phyloP scores from a whole-genome alignment of 2,329 filamentous ascomycete genomes.

The Cladophialophora yegresii region DNA sequence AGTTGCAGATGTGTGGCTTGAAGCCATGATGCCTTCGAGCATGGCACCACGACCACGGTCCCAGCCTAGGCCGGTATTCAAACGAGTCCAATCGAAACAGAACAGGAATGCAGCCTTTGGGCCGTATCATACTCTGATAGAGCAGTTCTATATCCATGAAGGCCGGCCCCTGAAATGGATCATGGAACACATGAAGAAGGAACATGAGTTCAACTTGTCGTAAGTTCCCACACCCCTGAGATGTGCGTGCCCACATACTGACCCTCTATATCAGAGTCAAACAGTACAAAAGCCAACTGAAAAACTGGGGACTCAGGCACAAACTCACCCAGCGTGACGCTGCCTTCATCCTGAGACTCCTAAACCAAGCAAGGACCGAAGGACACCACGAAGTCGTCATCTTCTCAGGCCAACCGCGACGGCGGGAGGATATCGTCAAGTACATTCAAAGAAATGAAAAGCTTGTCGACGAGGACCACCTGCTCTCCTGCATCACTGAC shows the following conservation, averaged over 20 bases:
- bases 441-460: constrained; percentile 26
- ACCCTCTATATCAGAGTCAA: constrained; percentile 16
- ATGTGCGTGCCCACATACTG: constrained; percentile 2
- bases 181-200: constrained; percentile 18
- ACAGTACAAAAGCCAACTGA: constrained; percentile 28
- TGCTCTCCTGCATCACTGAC: constrained; percentile 22
- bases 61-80: constrained; percentile 12
- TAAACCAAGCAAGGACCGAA: constrained; percentile 18
- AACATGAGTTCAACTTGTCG: constrained; percentile 20
- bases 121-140: constrained; percentile 15
- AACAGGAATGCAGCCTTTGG: constrained; percentile 9
- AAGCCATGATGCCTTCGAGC: constrained; percentile 10
- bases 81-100: constrained; percentile 20
- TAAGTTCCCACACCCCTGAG: constrained; percentile 12
- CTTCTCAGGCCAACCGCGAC: constrained; percentile 17
- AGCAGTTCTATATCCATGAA: constrained; percentile 20
- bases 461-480: constrained; percentile 17
- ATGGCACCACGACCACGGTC: constrained; percentile 8
- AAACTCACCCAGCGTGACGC: constrained; percentile 25
- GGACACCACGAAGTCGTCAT: constrained; percentile 18
- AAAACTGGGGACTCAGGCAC: constrained; percentile 24
- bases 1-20: constrained; percentile 15
- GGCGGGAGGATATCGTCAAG: constrained; percentile 23
- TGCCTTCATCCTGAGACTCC: constrained; percentile 24
- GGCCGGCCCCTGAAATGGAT: constrained; percentile 19